Evolutionary conservation across 305 asterid genomes (phyloP).

Genomic region (Rubia peregrina): DNA sequence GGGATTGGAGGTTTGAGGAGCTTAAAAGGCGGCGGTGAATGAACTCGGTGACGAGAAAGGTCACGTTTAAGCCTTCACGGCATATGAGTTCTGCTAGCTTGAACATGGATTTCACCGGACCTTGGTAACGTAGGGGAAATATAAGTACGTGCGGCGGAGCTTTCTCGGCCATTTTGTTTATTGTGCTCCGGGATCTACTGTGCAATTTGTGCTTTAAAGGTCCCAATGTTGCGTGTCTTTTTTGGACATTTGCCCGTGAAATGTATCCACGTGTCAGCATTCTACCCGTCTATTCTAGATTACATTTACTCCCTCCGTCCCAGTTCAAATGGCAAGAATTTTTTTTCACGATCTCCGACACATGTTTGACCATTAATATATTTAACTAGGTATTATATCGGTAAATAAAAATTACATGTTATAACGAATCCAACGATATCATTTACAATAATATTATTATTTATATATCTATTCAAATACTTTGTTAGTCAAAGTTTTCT

Average conservation of each 20-base stretch:
- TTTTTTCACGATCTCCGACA: too few species aligned
- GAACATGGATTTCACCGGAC: slow-evolving; percentile 18
- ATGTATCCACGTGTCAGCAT: neutral
- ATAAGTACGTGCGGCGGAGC: slow-evolving; percentile 15
- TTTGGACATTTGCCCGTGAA: neutral
- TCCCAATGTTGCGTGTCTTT: neutral
- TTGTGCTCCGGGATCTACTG: neutral
- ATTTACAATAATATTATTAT: too few species aligned
- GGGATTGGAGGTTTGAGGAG: slow-evolving; percentile 33
- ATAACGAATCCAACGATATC: too few species aligned
- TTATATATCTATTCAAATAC: too few species aligned
- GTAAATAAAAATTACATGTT: too few species aligned
- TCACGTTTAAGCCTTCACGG: slow-evolving; percentile 31
- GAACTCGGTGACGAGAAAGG: slow-evolving; percentile 48
- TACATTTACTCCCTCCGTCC: too few species aligned
- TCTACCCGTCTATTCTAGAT: neutral
- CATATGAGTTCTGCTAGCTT: slow-evolving; percentile 22
- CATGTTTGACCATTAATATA: too few species aligned
- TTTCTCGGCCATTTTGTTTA: neutral
- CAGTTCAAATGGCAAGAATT: too few species aligned
- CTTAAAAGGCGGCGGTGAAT: slow-evolving; percentile 40
- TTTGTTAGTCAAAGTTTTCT: too few species aligned
- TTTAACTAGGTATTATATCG: too few species aligned
- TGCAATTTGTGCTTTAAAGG: neutral
- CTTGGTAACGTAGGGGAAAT: slow-evolving; percentile 16